phyloP scores from a whole-genome alignment of 495 filamentous ascomycete species.

The Bacidia gigantensis region DNA sequence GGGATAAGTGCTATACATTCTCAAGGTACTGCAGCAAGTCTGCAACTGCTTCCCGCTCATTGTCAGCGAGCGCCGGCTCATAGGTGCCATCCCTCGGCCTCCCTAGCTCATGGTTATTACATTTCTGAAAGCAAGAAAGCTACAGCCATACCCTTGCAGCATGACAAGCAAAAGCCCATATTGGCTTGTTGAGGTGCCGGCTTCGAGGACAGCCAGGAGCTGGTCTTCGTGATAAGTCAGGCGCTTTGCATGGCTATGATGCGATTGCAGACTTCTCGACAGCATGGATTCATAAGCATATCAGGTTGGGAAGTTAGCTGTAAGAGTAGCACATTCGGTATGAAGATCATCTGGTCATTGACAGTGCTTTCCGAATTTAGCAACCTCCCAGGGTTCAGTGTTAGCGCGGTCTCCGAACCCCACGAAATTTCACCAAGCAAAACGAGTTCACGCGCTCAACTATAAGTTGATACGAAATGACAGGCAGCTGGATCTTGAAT shows the following conservation, averaged over 20 bases:
- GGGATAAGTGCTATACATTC: conserved; percentile 49
- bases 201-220: neutral
- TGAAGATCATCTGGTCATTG: too few species aligned
- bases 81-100: conserved; percentile 88
- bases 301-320: neutral
- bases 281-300: neutral
- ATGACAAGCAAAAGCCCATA: conserved; percentile 31
- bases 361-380: neutral
- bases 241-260: neutral
- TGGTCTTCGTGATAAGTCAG: neutral
- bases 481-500: too few species aligned
- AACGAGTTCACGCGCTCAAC: neutral
- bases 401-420: neutral
- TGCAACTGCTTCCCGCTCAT: conserved; percentile 92
- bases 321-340: neutral
- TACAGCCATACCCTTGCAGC: conserved; percentile 11
- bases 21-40: conserved; percentile 91
- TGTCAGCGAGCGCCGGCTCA: conserved; percentile 89
- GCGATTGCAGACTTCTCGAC: neutral
- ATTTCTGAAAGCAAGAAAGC: neutral
- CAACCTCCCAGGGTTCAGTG: neutral
- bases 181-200: neutral
- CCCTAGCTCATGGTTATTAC: conserved; percentile 33
- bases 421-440: neutral
- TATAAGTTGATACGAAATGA: neutral